Base-by-base conservation (phyloP, 768 basidiomycete genomes). In the Suillus tomentosus region DNA sequence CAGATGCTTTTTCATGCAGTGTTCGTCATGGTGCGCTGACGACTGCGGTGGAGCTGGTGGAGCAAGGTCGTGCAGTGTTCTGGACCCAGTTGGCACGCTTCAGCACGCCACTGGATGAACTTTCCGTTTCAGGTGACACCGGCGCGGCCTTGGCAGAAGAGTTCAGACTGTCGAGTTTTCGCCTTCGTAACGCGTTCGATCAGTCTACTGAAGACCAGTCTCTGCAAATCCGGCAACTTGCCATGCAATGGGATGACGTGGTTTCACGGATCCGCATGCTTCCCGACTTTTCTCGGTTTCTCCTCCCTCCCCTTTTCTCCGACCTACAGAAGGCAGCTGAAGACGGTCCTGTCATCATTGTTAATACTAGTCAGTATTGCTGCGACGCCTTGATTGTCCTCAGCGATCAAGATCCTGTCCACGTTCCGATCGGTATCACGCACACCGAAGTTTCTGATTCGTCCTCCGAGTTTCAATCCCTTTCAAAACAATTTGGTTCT, bases 11-110 rank as follows among this genome's bases (percentile, higher is more conserved):
- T 5, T 58, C 73, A 2, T 72, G 71, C 61, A 77, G 74, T 1
- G 68, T 74, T 43, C 34, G 27, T 1, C 55, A 34, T 19, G 68
- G 66, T 3, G 55, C 70, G 27, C 36, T 71, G 31, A 64, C 61
- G 17, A 62, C 67, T 37, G 74, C 72, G 22, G 65, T 79, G 13
- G 77, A 80, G 45, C 74, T 79, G 67, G 71, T 79, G 2, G 76
- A 76, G 50, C 73, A 77, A 39, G 73, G 76, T 1, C 67, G 73
- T 3, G 69, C 69, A 1, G 42, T 77, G 2, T 34, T 77, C 31
- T 76, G 75, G 75, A 68, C 73, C 1, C 70, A 75, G 6, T 36
- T 77, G 61, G 65, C 68, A 1, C 71, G 73, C 31, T 71, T 65
- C 36, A 66, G 67, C n/a, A 69, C 67, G 34, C 51, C 51, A 1